phyloP scores from a whole-genome alignment of 352 stramenopile genomes.

The Pythium coloratum region DNA sequence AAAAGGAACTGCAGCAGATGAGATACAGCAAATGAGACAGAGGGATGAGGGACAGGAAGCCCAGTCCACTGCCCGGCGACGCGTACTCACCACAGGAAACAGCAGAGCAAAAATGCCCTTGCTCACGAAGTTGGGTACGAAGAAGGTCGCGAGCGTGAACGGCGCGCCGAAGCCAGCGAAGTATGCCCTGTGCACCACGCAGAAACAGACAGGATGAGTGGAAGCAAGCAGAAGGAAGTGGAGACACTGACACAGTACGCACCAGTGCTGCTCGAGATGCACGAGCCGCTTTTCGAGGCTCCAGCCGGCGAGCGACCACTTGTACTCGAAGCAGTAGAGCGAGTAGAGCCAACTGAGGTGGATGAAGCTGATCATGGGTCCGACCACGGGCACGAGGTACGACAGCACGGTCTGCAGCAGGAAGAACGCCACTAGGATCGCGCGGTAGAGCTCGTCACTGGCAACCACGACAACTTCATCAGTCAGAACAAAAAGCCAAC shows the following conservation, averaged over 20 bases:
- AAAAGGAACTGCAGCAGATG: constrained; percentile 62
- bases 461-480: neutral
- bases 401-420: constrained; percentile 82
- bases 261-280: constrained; percentile 86
- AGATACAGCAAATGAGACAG: neutral
- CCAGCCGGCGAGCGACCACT: constrained; percentile 87
- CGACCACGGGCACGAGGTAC: constrained; percentile 78
- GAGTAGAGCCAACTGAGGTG: constrained; percentile 88
- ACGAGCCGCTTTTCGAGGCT: constrained; percentile 76
- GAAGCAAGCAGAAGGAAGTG: neutral
- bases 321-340: constrained; percentile 92
- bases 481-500: neutral
- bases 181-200: constrained; percentile 49
- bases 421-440: constrained; percentile 86
- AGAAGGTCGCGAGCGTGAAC: constrained; percentile 88
- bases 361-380: constrained; percentile 77
- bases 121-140: constrained; percentile 89
- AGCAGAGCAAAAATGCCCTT: constrained; percentile 88
- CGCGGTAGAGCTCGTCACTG: constrained; percentile 84
- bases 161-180: constrained; percentile 86
- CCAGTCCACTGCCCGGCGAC: neutral
- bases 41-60: constrained; percentile 1
- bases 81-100: constrained; percentile 68
- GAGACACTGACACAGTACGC: neutral
- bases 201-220: neutral